These are phyloP conservation scores for Przewalskia tangutica DNA, from an alignment of 257 asterid species.

Conservation along the genomic window DNA sequence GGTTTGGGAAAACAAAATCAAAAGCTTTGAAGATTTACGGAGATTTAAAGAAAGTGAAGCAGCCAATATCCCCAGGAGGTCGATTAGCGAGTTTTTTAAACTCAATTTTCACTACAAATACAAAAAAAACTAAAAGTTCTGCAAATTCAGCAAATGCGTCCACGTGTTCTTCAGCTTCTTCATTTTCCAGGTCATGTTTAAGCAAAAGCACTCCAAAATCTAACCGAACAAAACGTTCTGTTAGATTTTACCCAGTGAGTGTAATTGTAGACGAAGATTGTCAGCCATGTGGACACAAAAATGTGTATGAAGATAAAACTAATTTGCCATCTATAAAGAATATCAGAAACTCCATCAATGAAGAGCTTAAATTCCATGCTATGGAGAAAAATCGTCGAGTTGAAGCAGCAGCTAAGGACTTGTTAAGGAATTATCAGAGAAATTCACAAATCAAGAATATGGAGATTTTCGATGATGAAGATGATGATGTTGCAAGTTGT, in stretches of 20 bases:
- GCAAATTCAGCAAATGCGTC: constrained; percentile 49
- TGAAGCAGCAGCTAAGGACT: constrained; percentile 52
- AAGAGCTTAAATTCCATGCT: constrained; percentile 42
- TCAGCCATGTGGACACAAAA: constrained; percentile 55
- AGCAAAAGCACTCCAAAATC: constrained; percentile 61
- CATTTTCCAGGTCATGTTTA: constrained; percentile 78
- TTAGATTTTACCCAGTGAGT: constrained; percentile 67
- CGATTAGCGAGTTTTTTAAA: constrained; percentile 63
- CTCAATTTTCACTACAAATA: constrained; percentile 52
- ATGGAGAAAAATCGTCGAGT: constrained; percentile 56
- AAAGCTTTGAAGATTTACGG: constrained; percentile 72
- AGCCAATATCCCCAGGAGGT: constrained; percentile 86
- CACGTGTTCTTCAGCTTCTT: constrained; percentile 80
- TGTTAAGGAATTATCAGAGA: constrained; percentile 48
- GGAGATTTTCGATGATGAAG: constrained; percentile 20
- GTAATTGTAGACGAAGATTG: constrained; percentile 58
- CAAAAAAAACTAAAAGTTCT: constrained; percentile 39
- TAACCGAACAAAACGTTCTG: constrained; percentile 49
- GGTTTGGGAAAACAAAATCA: constrained; percentile 52
- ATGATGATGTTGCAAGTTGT: constrained; percentile 57
- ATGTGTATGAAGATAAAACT: constrained; percentile 16
- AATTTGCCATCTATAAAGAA: neutral
- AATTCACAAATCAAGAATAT: constrained; percentile 3
- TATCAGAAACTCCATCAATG: constrained; percentile 18
- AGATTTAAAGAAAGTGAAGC: constrained; percentile 74